These are phyloP conservation scores for Paramecium primaurelia DNA, from an alignment of 73 alveolate species.

Conservation along the genomic window DNA sequence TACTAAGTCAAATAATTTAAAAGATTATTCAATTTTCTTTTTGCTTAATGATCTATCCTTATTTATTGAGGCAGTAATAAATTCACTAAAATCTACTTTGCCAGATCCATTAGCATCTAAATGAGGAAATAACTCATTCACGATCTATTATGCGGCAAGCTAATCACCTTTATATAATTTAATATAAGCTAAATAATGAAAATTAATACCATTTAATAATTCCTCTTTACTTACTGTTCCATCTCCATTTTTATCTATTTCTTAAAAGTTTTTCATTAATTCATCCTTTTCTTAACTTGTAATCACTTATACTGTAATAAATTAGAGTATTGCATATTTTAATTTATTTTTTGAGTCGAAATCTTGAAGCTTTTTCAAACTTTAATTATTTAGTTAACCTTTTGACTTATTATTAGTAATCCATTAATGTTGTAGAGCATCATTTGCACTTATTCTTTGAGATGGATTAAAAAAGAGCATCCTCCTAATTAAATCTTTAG, in stretches of 20 bases:
- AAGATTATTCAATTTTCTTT: slow-evolving; percentile 40
- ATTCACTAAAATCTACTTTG: slow-evolving; percentile 37
- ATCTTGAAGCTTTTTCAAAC: slow-evolving; percentile 17
- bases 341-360: slow-evolving; percentile 42
- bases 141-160: not conserved
- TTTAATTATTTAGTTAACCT: not conserved
- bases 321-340: slow-evolving; percentile 31
- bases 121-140: slow-evolving; percentile 20
- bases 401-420: slow-evolving; percentile 11
- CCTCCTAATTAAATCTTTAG: slow-evolving; percentile 55
- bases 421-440: slow-evolving; percentile 38
- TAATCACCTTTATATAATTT: slow-evolving; percentile 33
- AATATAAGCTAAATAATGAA: not conserved
- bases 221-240: slow-evolving; percentile 44
- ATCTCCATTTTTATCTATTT: slow-evolving; percentile 44
- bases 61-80: slow-evolving; percentile 30
- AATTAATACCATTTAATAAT: not conserved
- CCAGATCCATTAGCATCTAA: slow-evolving; percentile 43
- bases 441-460: slow-evolving; percentile 52
- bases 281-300: slow-evolving; percentile 20
- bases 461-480: slow-evolving; percentile 40
- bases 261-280: slow-evolving; percentile 13
- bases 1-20: slow-evolving; percentile 24
- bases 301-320: slow-evolving; percentile 7
- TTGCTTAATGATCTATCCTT: not conserved